Evolutionary conservation across 2,329 filamentous ascomycete species (phyloP).

Genomic region (Phialophora tarda): DNA sequence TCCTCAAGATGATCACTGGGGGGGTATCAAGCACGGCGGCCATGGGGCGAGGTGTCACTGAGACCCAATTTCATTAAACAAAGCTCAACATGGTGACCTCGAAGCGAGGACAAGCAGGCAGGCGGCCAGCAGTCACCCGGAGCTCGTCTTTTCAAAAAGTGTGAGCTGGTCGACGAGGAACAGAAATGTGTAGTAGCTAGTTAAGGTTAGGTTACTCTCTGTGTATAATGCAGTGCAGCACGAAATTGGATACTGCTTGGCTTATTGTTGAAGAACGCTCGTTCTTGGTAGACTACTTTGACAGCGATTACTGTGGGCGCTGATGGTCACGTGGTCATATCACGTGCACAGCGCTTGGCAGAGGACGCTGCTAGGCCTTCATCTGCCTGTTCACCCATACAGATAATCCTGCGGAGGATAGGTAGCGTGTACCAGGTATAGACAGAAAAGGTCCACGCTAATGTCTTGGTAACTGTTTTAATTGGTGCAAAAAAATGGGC

Average conservation of each 20-base stretch:
- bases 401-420: too few relatives aligned
- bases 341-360: too few relatives aligned
- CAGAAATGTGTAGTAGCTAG: not conserved
- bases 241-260: not conserved
- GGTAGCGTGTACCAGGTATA: too few relatives aligned
- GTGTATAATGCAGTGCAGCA: not conserved
- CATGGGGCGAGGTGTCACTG: slow-evolving; percentile 95
- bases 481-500: too few relatives aligned
- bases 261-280: not conserved
- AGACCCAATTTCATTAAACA: slow-evolving; percentile 83
- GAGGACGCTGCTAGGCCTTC: too few relatives aligned
- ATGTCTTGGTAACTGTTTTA: too few relatives aligned
- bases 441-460: too few relatives aligned
- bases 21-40: too few relatives aligned
- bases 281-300: not conserved
- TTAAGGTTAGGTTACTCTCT: not conserved
- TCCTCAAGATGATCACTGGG: slow-evolving; percentile 96
- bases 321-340: too few relatives aligned
- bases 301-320: too few relatives aligned
- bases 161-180: not conserved
- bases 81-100: not conserved
- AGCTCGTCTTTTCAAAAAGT: not conserved
- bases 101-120: not conserved
- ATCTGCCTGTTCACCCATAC: too few relatives aligned
- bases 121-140: too few relatives aligned